Percentiles rank a stretch among this genome's conserved stretches.
These are phyloP conservation scores for Lodderomyces theae DNA, from an alignment of 1,139 yeast genomes.

Conservation along the genomic window DNA sequence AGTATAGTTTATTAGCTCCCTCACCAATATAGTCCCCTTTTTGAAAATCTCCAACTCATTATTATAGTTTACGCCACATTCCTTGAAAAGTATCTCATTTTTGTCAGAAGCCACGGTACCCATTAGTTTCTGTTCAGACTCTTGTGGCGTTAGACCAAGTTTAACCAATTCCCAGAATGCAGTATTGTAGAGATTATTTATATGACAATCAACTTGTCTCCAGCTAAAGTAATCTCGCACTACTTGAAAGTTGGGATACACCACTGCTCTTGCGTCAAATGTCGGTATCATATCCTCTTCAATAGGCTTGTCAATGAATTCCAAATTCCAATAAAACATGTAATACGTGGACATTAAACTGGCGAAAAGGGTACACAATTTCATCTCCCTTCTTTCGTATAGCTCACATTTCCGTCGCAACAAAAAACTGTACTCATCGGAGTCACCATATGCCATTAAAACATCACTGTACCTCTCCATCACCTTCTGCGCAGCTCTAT, in stretches of 20 bases:
- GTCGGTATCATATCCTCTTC: conserved; percentile 55
- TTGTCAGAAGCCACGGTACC: conserved; percentile 83
- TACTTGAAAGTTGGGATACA: conserved; percentile 63
- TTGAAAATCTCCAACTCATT: conserved; percentile 83
- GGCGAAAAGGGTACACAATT: conserved; percentile 76
- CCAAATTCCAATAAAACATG: conserved; percentile 59
- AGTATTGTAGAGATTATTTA: conserved; percentile 90
- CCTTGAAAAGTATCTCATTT: conserved; percentile 75
- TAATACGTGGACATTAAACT: conserved; percentile 80
- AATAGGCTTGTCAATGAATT: conserved; percentile 48
- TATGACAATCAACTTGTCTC: conserved; percentile 98
- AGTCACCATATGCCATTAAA: conserved; percentile 84
- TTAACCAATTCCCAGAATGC: conserved; percentile 85
- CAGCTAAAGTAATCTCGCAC: conserved; percentile 85
- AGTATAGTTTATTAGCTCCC: conserved; percentile 40
- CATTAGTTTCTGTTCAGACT: conserved; percentile 69
- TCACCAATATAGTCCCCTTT: conserved; percentile 75
- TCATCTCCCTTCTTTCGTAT: conserved; percentile 79
- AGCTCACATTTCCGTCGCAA: conserved; percentile 58
- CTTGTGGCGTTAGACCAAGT: conserved; percentile 71
- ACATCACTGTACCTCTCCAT: conserved; percentile 69
- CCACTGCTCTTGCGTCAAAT: conserved; percentile 88
- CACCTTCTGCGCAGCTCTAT: conserved; percentile 68
- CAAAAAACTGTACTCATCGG: conserved; percentile 90
- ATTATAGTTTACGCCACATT: conserved; percentile 84